phyloP scores from a whole-genome alignment of 179 eudicot genomes.

The Vitellaria paradoxa region DNA sequence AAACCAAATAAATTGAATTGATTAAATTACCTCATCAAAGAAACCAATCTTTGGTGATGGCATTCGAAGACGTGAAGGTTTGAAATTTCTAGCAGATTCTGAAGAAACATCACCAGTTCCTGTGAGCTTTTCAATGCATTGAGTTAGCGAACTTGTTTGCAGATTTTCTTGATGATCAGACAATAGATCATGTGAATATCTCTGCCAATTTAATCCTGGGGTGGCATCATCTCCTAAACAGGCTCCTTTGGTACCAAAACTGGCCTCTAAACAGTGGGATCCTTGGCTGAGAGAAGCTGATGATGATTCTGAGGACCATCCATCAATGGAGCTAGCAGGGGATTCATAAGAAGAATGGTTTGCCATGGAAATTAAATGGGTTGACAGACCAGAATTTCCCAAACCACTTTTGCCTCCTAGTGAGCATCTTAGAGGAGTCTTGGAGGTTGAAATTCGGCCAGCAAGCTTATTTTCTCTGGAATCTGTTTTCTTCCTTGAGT shows the following conservation, averaged over 20 bases:
- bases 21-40: slow-evolving; percentile 66
- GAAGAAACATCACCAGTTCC: slow-evolving; percentile 22
- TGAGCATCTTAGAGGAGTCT: slow-evolving; percentile 31
- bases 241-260: slow-evolving; percentile 20
- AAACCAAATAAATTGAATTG: not conserved
- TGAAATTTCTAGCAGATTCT: slow-evolving; percentile 19
- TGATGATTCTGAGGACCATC: slow-evolving; percentile 43
- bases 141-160: not conserved
- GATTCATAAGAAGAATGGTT: slow-evolving; percentile 34
- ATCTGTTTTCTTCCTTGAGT: slow-evolving; percentile 28
- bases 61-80: slow-evolving; percentile 65
- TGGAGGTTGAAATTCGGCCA: slow-evolving; percentile 27
- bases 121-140: not conserved
- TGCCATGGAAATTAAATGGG: slow-evolving; percentile 28
- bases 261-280: slow-evolving; percentile 12
- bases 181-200: slow-evolving; percentile 17
- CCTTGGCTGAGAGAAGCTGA: slow-evolving; percentile 34
- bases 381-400: slow-evolving; percentile 29
- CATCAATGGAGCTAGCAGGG: slow-evolving; percentile 47
- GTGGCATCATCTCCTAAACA: slow-evolving; percentile 18
- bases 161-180: slow-evolving; percentile 19
- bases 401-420: slow-evolving; percentile 26
- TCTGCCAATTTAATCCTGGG: not conserved
- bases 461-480: slow-evolving; percentile 28
- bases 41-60: slow-evolving; percentile 78